Evolutionary conservation across 352 stramenopile genomes (phyloP), one percentile per base, ranked within the genome.

Genomic region (Globisporangium lucens): DNA sequence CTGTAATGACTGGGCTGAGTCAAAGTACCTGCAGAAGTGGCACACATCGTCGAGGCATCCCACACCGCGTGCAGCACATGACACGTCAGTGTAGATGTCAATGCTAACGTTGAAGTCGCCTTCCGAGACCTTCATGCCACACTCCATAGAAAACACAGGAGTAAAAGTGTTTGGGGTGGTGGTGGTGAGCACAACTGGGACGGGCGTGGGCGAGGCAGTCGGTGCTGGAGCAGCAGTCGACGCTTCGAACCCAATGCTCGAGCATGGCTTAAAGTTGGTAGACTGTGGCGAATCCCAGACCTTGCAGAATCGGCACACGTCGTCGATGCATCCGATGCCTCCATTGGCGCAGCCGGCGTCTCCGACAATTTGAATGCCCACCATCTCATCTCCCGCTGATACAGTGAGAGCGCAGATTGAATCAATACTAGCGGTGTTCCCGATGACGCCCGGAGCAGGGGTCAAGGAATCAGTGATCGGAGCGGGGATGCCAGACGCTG

Each of bases 221-320:
- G 43, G 43, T 24, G 20, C 5, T 4, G 46, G 4, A 4, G 46
- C 12, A 5, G 46, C 9, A 9, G 46, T 52, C 4, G 35, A 38
- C 35, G 35, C 9, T 13, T 1, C 8, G 8, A 41, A 4, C 9
- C 36, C 36, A 0, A 41, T 17, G 10, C 17, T 17, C 3, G 36
- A 53, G 61, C 77, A 85, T 0, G 55, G 64, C n/a, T 76, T 17
- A 6, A 80, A 56, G 33, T 77, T 56, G n/a, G 56, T 56, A 10
- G 77, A 82, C 24, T 78, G 63, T n/a, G n/a, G n/a, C 3, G 75
- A 81, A 24, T 79, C 67, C 4, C 72, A 52, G 4, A 65, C 61
- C 61, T 81, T 80, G 60, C 77, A 85, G 56, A 80, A 80, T 8
- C 71, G 68, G 5, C 68, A 76, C 5, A 67, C 51, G 2, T 56